Conservation (phyloP, 1,139 yeast species). For the Candida tetrigidarum region DNA sequence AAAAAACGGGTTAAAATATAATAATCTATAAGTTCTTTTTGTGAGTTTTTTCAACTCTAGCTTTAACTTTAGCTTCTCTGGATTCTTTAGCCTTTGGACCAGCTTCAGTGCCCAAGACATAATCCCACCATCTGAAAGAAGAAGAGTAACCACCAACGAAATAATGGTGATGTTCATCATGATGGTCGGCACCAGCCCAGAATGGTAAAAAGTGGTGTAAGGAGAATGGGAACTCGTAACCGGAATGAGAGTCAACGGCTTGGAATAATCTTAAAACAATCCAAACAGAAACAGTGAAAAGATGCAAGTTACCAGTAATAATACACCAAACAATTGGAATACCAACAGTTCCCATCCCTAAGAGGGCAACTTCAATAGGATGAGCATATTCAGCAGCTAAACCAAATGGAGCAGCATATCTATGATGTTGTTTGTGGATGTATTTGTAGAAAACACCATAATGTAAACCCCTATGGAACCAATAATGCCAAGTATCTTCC, state of each 20-base stretch:
- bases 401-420: slow-evolving; percentile 97
- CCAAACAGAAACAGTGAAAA: slow-evolving; percentile 87
- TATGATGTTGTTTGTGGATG: slow-evolving; percentile 95
- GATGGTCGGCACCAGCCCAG: slow-evolving; percentile 99
- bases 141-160: slow-evolving; percentile 94
- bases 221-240: slow-evolving; percentile 97
- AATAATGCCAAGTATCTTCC: slow-evolving; percentile 96
- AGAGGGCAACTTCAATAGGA: slow-evolving; percentile 86
- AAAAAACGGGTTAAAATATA: neutral
- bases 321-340: slow-evolving; percentile 70
- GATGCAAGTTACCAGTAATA: slow-evolving; percentile 48
- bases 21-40: slow-evolving; percentile 16
- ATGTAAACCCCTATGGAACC: slow-evolving; percentile 90
- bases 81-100: slow-evolving; percentile 66
- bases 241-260: slow-evolving; percentile 97
- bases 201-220: slow-evolving; percentile 87
- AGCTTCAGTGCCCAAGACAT: slow-evolving; percentile 78
- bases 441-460: slow-evolving; percentile 84
- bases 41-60: slow-evolving; percentile 31
- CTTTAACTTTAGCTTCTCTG: slow-evolving; percentile 53
- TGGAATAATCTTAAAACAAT: slow-evolving; percentile 86
- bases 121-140: slow-evolving; percentile 95
- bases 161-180: slow-evolving; percentile 94
- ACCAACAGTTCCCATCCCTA: slow-evolving; percentile 95
- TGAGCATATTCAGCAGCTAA: slow-evolving; percentile 97